Percentiles rank a stretch among this genome's conserved stretches.
These are phyloP conservation scores for Globisporangium acanthophoron DNA, from an alignment of 352 stramenopile genomes.

Conservation along the genomic window DNA sequence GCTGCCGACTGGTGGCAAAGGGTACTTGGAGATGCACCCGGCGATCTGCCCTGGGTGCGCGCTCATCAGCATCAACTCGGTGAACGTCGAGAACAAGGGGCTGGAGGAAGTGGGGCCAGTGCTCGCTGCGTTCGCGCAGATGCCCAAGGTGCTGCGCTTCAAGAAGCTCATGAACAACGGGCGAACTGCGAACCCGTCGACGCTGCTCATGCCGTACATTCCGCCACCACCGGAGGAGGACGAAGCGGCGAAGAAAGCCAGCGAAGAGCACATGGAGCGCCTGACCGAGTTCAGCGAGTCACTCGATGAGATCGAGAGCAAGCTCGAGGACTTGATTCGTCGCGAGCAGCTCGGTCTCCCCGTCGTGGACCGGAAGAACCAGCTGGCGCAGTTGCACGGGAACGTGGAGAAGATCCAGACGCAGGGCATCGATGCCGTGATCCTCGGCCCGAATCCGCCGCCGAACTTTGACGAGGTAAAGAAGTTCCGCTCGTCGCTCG, in stretches of 20 bases:
- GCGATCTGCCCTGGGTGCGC: constrained; percentile 73
- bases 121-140: constrained; percentile 43
- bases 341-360: constrained; percentile 37
- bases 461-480: constrained; percentile 69
- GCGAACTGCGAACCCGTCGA: constrained; percentile 66
- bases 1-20: constrained; percentile 56
- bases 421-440: constrained; percentile 75
- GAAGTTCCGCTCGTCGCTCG: constrained; percentile 59
- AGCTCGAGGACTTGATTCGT: constrained; percentile 45
- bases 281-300: constrained; percentile 41
- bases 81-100: constrained; percentile 65
- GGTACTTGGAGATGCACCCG: constrained; percentile 76
- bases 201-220: constrained; percentile 61
- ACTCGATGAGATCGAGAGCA: constrained; percentile 39
- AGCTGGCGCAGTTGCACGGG: constrained; percentile 67
- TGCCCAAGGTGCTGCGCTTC: constrained; percentile 71
- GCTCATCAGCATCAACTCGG: constrained; percentile 74
- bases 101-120: constrained; percentile 69
- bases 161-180: constrained; percentile 81
- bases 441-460: constrained; percentile 58
- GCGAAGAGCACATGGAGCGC: constrained; percentile 33
- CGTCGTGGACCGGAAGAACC: constrained; percentile 46
- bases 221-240: constrained; percentile 48
- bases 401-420: constrained; percentile 77
- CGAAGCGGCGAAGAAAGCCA: constrained; percentile 13